phyloP scores from a whole-genome alignment of 225 moss, liverwort and hornwort genomes.

The Rhytidiadelphus loreus region DNA sequence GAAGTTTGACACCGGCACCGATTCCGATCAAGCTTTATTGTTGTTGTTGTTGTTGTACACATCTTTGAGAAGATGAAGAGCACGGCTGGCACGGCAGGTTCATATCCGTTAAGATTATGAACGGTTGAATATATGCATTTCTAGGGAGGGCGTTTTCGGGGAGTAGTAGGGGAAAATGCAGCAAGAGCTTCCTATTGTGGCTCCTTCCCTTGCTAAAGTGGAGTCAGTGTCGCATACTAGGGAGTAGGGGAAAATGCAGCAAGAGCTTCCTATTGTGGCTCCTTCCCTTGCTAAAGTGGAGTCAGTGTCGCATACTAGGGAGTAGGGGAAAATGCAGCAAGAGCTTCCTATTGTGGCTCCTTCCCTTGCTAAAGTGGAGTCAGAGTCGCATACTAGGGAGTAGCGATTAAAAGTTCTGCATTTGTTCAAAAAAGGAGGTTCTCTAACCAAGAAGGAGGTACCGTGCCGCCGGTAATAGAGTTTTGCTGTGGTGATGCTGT shows the following conservation, averaged over 20 bases:
- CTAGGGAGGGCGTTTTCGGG: neutral
- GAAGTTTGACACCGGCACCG: conserved; percentile 14
- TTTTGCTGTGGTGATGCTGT: neutral
- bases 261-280: neutral
- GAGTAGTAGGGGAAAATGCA: neutral
- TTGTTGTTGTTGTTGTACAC: neutral
- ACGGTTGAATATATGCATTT: neutral
- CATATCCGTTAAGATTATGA: neutral
- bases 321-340: neutral
- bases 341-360: neutral
- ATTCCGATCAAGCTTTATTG: conserved; percentile 2
- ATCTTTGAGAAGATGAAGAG: conserved; percentile 2
- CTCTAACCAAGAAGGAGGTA: conserved; percentile 25
- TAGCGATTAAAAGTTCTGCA: conserved; percentile 16
- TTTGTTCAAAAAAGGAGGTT: conserved; percentile 16
- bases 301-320: conserved; percentile 3
- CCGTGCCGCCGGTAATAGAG: neutral
- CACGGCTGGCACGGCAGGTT: neutral
- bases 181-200: neutral
- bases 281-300: conserved; percentile 9
- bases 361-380: conserved; percentile 8
- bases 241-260: conserved; percentile 23
- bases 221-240: conserved; percentile 7
- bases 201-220: conserved; percentile 5
- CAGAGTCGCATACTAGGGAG: conserved; percentile 6